Conservation (phyloP, 345 rosid species). For the Raphanus raphanistrum region DNA sequence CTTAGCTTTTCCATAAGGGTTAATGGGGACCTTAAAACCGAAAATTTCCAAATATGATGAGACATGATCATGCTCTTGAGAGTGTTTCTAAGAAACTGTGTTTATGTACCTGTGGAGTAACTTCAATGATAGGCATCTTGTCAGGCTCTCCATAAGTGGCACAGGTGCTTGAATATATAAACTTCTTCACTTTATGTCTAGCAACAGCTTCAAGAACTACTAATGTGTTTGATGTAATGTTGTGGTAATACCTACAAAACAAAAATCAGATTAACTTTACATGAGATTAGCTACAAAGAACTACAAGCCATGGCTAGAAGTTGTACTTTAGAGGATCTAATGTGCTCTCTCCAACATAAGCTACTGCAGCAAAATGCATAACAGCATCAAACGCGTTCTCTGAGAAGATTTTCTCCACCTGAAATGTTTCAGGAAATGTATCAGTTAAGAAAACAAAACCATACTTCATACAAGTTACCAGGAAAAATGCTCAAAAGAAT, state of each 20-base stretch:
- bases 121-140: conserved; percentile 64
- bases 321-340: neutral
- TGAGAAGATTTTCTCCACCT: conserved; percentile 42
- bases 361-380: conserved; percentile 72
- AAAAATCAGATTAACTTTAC: neutral
- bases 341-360: conserved; percentile 75
- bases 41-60: neutral
- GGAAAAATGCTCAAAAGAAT: neutral
- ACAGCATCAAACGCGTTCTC: conserved; percentile 68
- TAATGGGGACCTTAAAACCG: conserved; percentile 48
- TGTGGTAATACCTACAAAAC: conserved; percentile 35
- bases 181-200: conserved; percentile 54
- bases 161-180: conserved; percentile 74
- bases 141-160: conserved; percentile 76
- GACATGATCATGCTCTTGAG: neutral
- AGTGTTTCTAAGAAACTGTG: neutral
- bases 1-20: conserved; percentile 74
- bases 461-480: neutral
- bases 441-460: neutral
- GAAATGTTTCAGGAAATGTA: neutral
- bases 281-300: neutral
- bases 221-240: conserved; percentile 65
- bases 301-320: neutral
- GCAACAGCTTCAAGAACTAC: conserved; percentile 62
- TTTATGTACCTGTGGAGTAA: conserved; percentile 43